Evolutionary conservation across 768 basidiomycete genomes (phyloP), one percentile per base, ranked within the genome.

Genomic region (Boletus subparvulus): DNA sequence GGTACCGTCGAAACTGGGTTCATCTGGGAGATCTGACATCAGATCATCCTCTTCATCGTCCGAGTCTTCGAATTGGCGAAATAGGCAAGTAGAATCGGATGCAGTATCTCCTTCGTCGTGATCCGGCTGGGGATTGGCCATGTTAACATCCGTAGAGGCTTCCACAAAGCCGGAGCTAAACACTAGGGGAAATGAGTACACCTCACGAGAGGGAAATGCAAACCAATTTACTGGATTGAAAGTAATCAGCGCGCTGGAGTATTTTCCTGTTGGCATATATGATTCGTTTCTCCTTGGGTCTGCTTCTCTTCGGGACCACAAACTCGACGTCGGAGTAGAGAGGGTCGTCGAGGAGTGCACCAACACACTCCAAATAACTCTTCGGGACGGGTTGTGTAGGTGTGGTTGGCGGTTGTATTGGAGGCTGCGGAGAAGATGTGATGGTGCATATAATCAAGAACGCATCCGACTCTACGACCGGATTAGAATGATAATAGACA

Each of bases 281-380:
- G 16, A 66, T 65, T 16, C 77, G 70, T 28, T 64, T 61, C 41
- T 73, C 76, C 24, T 72, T 69, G 16, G 73, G 73, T 28, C 75
- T 69, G 24, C 70, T 69, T 35, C 77, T 66, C 33, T 73, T 73
- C 0, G 88, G 88, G 32, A 94, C 74, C 19, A 92, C 74, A 61
- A 94, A 94, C 67, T 88, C 85, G 17, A 94, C 83, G 63, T 94
- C 92, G 7, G 92, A 92, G 63, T 93, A 94, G 13, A 81, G 67
- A n/a, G 88, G 88, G 63, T 94, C 88, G 62, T 94, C 86, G 11
- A 94, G 75, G 26, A 94, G 73, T 33, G 78, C 73, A 6, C 92
- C 92, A n/a, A 93, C 77, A 14, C 85, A 84, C 61, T 86, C 82
- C 40, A 94, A 66, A 16, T 89, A 78, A 52, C 77, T 77, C 63